phyloP scores from a whole-genome alignment of 2,329 filamentous ascomycete species.

The Cytospora paraplurivora region DNA sequence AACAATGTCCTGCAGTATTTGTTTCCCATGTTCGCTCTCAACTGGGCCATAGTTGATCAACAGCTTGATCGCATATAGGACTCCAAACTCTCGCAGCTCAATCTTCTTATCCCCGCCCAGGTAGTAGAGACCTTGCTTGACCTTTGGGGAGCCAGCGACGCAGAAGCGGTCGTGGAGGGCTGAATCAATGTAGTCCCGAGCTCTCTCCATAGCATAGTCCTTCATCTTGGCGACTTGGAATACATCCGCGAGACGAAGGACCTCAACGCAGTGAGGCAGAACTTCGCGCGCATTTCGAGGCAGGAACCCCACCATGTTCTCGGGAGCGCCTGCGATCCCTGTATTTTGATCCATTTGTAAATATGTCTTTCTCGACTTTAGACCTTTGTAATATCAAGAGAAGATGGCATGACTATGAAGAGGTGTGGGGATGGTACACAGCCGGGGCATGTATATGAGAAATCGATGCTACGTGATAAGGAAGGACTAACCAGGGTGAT shows the following conservation, averaged over 20 bases:
- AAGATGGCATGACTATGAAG: no score
- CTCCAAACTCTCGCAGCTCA: not conserved
- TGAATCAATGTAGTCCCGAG: not conserved
- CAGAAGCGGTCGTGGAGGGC: not conserved
- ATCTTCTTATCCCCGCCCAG: no score
- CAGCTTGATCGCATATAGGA: not conserved
- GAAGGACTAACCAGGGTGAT: not conserved
- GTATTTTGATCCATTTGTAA: not conserved
- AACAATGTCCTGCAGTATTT: not conserved
- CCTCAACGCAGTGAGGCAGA: not conserved
- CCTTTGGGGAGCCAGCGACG: no score
- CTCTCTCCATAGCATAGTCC: not conserved
- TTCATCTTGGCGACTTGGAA: not conserved
- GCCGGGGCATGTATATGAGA: no score
- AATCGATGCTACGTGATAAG: not conserved
- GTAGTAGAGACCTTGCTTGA: no score
- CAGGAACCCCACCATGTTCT: not conserved
- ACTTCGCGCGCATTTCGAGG: not conserved
- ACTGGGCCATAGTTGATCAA: not conserved
- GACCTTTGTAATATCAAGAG: no score
- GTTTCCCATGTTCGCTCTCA: not conserved
- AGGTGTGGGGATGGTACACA: no score
- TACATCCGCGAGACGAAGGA: not conserved
- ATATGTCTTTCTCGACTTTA: not conserved
- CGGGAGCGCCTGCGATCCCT: not conserved